phyloP scores from a whole-genome alignment of 1,284 basidiomycete species.

The Cystobasidiaceae sp. region DNA sequence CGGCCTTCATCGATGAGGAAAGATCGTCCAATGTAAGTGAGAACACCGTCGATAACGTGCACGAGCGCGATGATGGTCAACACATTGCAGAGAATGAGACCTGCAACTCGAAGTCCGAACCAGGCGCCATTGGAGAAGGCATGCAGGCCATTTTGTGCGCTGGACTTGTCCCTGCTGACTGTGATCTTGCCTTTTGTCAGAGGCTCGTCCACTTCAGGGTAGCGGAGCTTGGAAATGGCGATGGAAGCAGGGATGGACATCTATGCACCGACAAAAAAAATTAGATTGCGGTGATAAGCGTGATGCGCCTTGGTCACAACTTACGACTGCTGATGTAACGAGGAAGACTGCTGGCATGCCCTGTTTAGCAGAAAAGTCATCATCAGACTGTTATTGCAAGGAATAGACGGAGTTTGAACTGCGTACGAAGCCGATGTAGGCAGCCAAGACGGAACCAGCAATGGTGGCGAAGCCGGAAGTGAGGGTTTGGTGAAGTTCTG shows the following conservation, averaged over 20 bases:
- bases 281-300: neutral
- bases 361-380: constrained; percentile 46
- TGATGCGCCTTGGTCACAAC: neutral
- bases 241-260: constrained; percentile 94
- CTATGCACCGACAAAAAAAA: neutral
- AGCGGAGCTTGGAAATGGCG: constrained; percentile 77
- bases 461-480: constrained; percentile 90
- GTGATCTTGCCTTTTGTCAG: constrained; percentile 74
- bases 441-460: constrained; percentile 77
- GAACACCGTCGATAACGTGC: constrained; percentile 71
- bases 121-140: constrained; percentile 75
- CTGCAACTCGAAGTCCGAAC: constrained; percentile 75
- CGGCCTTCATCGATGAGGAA: constrained; percentile 59
- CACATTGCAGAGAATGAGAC: constrained; percentile 56
- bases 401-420: no score
- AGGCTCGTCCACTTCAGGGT: constrained; percentile 74
- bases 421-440: constrained; percentile 60
- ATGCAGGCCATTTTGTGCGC: constrained; percentile 72
- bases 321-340: constrained; percentile 36
- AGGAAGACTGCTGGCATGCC: constrained; percentile 75
- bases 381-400: no score
- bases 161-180: constrained; percentile 62
- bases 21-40: constrained; percentile 82
- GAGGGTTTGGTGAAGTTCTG: constrained; percentile 83
- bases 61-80: constrained; percentile 62